Base-by-base conservation (phyloP, 1,284 basidiomycete genomes). In the Ceratobasidium sp. region DNA sequence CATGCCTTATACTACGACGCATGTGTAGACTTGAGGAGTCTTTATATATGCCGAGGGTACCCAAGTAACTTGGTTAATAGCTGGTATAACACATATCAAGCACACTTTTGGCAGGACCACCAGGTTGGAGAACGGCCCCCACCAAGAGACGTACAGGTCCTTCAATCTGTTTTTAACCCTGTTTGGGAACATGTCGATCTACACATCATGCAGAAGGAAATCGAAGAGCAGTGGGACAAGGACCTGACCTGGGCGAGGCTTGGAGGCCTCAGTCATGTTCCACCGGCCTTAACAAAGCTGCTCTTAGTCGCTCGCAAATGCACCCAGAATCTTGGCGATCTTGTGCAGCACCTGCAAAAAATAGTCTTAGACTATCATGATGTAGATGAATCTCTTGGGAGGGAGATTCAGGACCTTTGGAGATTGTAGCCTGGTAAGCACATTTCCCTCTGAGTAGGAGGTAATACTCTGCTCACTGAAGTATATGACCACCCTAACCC, bases 11-110 rank as follows among this genome's bases (percentile, higher is more conserved):
- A 79, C 73, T 52, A 59, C 11, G 74, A 72, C 0, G 74, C 75
- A 2, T 59, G 77, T 8, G 39, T 71, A 44, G 71, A 69, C n/a
- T 70, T 79, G 13, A 56, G 60, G 27, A 69, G 62, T 39, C 73
- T 80, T 5, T 79, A 79, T 62, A 47, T 72, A 0, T 54, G 41
- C 29, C 71, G 75, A 23, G 78, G 78, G 11, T 79, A 79, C 64
- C 77, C 77, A 4, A 11, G 19, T 1, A 54, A 69, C 0, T 23
- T 74, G 9, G 66, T 77, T 33, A 21, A 30, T 2, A 72, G 11
- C 21, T 70, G 69, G 69, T 23, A 42, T 1, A 33, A 39, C 6
- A 41, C 46, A 36, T 25, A 57, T n/a, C 25, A 25, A 16, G 27
- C 13, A 21, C 27, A 46, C 9, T 33, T 52, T n/a, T 70, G 69